Conservation (phyloP, 371 early-diverging fungal species). For the Mucor ambiguus region DNA sequence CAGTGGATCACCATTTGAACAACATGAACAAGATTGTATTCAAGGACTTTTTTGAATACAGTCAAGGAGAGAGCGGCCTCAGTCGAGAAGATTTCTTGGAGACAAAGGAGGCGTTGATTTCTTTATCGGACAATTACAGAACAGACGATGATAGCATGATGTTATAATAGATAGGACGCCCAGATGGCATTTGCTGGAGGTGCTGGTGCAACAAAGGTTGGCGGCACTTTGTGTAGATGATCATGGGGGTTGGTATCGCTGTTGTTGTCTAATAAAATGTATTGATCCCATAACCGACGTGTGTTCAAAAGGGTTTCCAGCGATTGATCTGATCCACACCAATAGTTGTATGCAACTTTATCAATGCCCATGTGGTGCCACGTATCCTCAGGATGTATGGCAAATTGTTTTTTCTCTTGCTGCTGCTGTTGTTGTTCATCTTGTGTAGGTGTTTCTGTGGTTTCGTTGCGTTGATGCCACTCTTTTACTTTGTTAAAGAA, state of each 20-base stretch:
- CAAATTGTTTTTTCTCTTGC: conserved; percentile 13
- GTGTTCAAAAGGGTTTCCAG: conserved; percentile 27
- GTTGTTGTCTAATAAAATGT: conserved; percentile 10
- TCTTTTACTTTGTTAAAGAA: conserved; percentile 47
- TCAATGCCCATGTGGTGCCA: conserved; percentile 32
- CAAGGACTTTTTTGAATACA: conserved; percentile 50
- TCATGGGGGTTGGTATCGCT: neutral
- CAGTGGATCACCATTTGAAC: conserved; percentile 37
- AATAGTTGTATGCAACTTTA: conserved; percentile 35
- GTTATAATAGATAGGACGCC: conserved; percentile 34
- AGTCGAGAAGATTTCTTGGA: conserved; percentile 50
- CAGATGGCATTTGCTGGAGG: conserved; percentile 49
- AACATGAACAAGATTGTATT: conserved; percentile 36
- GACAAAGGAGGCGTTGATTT: conserved; percentile 49
- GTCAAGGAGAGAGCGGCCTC: conserved; percentile 45
- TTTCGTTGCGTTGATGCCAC: conserved; percentile 25
- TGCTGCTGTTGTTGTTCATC: conserved; percentile 19
- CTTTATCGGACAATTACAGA: conserved; percentile 50
- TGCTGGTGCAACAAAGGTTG: conserved; percentile 39
- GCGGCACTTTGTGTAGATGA: conserved; percentile 33
- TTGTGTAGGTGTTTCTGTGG: conserved; percentile 17
- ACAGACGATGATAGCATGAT: conserved; percentile 25
- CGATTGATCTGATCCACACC: conserved; percentile 42
- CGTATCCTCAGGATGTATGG: conserved; percentile 32
- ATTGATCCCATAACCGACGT: conserved; percentile 47